Base-by-base conservation (phyloP, 371 early-diverging fungal genomes). In the Mortierella polycephala region DNA sequence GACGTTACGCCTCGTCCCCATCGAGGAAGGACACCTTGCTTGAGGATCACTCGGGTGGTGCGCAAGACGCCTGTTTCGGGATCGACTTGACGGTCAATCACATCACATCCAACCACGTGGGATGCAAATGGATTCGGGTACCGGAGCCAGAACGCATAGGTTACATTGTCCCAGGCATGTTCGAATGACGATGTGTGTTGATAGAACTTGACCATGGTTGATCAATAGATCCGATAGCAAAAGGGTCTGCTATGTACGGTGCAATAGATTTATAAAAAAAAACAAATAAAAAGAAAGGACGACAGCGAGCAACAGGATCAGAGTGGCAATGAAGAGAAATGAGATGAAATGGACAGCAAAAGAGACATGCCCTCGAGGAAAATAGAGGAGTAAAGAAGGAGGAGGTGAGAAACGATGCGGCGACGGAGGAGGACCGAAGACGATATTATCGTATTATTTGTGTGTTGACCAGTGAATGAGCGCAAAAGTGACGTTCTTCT, bases 61-160 rank as follows among this genome's bases (percentile, higher is more conserved):
- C 89, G 89, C 71, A 98, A 81, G 39, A 90, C 84, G 12, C 97
- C 96, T 0, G 92, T 89, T 6, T 86, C 87, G 41, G 88, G 84
- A 71, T 96, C 96, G n/a, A 96, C 88, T 52, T 84, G 83, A 20
- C 96, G 90, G 64, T 94, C 96, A 39, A 98, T 84, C 14, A 97
- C 96, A 83, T 98, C 99, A 11, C 92, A 88, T 0, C 96, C 86
- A 61, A 97, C 84, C 7, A 98, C 99, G 82, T 98, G 99, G 12
- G 92, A 86, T 13, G 98, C 96, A 82, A 95, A 96, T n/a, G 99
- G 99, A 81, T 98, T 98, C 45, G 99, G 99, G 83, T 98, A 98
- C 55, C 98, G 92, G 77, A 94, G 82, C 91, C 93, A 95, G 67
- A 96, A 93, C 12, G 97, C 97, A 50, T 86, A 85, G 12, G 97